These are phyloP conservation scores for cucumber (Cucumis sativus) DNA, from an alignment of 306 rosid species.

Conservation along the genomic window Cucumber_9930_V3 NC_026655.2:27507001-27507500, in stretches of 20 bases:
- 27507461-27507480: slow-evolving; percentile 38
- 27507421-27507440: slow-evolving; percentile 63
- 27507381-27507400: slow-evolving; percentile 52
- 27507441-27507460: slow-evolving; percentile 48
- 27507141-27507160: background rate
- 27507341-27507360: slow-evolving; percentile 42
- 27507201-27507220: background rate
- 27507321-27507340: slow-evolving; percentile 44
- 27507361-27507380: slow-evolving; percentile 47
- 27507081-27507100: background rate
- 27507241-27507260: background rate
- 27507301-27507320: slow-evolving; percentile 8
- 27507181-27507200: background rate
- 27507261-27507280: background rate
- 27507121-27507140: slow-evolving; percentile 3
- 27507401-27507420: slow-evolving; percentile 58
- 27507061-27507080: background rate
- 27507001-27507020: background rate
- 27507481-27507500: slow-evolving; percentile 31
- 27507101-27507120: slow-evolving; percentile 8
- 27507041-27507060: background rate
- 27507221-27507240: background rate
- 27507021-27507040: background rate
- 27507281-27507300: background rate
- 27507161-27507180: background rate